These are phyloP conservation scores for Triticum timopheevii DNA, from an alignment of 176 grass and related monocot species.

Conservation along the genomic window DNA sequence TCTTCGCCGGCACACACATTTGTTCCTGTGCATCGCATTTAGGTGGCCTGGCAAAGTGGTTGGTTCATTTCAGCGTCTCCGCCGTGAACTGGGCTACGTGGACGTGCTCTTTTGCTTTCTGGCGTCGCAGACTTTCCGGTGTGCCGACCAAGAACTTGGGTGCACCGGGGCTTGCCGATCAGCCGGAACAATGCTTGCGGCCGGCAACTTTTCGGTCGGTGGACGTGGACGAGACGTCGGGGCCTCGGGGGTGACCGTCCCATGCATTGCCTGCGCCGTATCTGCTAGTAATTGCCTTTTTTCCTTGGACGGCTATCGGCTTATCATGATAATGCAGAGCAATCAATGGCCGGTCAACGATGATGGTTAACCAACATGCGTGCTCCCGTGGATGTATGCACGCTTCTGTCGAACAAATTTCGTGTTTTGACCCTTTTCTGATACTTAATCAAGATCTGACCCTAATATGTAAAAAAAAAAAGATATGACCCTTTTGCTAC, in stretches of 20 bases:
- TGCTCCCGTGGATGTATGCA: no score
- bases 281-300: background rate
- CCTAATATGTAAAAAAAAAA: no score
- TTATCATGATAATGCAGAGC: background rate
- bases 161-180: background rate
- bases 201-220: background rate
- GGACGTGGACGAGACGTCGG: slow-evolving; percentile 2
- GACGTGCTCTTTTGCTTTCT: background rate
- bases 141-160: background rate
- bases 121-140: background rate
- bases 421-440: no score
- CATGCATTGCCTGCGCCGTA: background rate
- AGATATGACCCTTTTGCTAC: no score
- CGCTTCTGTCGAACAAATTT: no score
- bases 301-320: background rate
- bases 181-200: background rate
- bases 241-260: background rate
- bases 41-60: background rate
- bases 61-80: background rate
- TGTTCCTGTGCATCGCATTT: background rate
- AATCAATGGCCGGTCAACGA: background rate
- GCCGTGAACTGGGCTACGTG: background rate
- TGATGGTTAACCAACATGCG: no score
- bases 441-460: no score
- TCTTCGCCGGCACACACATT: background rate